A percentile compares a stretch with the other conserved stretches of the same genome.
Conservation (phyloP, 2,329 filamentous ascomycete genomes). For the Hysterium pulicare region DNA sequence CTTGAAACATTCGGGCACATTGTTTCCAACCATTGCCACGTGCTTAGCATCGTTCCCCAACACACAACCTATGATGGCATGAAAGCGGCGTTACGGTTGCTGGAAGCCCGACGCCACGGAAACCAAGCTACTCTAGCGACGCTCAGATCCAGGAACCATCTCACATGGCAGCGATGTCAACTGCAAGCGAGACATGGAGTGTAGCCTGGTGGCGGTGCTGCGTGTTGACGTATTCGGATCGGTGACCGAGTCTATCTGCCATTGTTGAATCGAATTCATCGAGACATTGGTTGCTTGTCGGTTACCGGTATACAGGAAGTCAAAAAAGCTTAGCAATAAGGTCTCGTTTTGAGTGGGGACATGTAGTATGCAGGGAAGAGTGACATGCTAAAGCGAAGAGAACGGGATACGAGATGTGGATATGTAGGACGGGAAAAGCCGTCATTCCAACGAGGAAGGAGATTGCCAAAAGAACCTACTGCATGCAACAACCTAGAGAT, state of each 20-base stretch:
- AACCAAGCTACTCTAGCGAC: not conserved
- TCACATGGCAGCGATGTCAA: not conserved
- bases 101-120: not conserved
- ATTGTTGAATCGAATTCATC: not conserved
- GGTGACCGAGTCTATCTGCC: not conserved
- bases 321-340: not conserved
- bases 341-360: not conserved
- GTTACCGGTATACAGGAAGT: not conserved
- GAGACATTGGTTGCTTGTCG: not conserved
- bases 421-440: too few species aligned
- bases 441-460: too few species aligned
- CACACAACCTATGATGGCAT: not conserved
- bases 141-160: not conserved
- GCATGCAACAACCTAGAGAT: too few species aligned
- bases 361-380: not conserved
- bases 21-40: not conserved
- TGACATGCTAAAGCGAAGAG: too few species aligned
- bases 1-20: not conserved
- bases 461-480: too few species aligned
- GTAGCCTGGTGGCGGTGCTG: not conserved
- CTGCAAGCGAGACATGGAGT: not conserved
- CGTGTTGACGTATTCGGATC: not conserved
- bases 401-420: too few species aligned
- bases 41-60: too few species aligned
- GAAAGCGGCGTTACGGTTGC: not conserved